phyloP scores from a whole-genome alignment of 129 eudicot species.

The Flaveria brownii region DNA sequence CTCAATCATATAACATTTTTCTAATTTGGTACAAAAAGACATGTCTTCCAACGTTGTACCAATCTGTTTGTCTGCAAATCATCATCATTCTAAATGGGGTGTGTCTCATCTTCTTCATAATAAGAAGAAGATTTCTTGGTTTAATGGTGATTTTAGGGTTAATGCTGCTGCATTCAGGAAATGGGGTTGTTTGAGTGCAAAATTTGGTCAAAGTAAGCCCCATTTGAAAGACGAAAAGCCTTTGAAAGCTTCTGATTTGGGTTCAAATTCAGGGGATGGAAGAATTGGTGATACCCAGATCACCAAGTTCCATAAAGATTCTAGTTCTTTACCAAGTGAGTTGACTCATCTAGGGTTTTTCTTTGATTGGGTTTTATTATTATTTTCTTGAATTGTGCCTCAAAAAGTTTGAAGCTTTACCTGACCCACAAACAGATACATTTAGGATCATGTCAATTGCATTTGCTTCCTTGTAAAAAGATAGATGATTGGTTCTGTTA shows the following conservation, averaged over 20 bases:
- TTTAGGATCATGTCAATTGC: background rate
- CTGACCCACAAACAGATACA: background rate
- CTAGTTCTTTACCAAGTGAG: slow-evolving; percentile 76
- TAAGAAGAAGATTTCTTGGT: slow-evolving; percentile 25
- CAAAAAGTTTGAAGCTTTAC: background rate
- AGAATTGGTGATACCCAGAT: slow-evolving; percentile 38
- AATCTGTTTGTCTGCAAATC: slow-evolving; percentile 39
- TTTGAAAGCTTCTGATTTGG: slow-evolving; percentile 36
- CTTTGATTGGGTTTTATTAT: background rate
- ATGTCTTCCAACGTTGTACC: slow-evolving; percentile 58
- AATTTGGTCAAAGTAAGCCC: slow-evolving; percentile 42
- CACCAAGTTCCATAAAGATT: slow-evolving; percentile 58
- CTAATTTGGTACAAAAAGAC: slow-evolving; percentile 33
- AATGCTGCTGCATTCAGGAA: slow-evolving; percentile 29
- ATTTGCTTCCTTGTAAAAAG: background rate
- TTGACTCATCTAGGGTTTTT: slow-evolving; percentile 14
- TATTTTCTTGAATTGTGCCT: slow-evolving; percentile 10
- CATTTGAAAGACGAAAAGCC: slow-evolving; percentile 59
- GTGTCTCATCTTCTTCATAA: slow-evolving; percentile 30
- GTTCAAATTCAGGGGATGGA: slow-evolving; percentile 29
- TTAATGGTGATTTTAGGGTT: slow-evolving; percentile 7
- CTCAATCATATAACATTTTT: background rate
- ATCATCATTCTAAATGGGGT: slow-evolving; percentile 41
- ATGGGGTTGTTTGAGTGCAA: slow-evolving; percentile 50
- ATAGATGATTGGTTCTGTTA: background rate